These are phyloP conservation scores for Schizosaccharomyces versatilis DNA, from an alignment of 1,139 yeast species.

Conservation along the genomic window DNA sequence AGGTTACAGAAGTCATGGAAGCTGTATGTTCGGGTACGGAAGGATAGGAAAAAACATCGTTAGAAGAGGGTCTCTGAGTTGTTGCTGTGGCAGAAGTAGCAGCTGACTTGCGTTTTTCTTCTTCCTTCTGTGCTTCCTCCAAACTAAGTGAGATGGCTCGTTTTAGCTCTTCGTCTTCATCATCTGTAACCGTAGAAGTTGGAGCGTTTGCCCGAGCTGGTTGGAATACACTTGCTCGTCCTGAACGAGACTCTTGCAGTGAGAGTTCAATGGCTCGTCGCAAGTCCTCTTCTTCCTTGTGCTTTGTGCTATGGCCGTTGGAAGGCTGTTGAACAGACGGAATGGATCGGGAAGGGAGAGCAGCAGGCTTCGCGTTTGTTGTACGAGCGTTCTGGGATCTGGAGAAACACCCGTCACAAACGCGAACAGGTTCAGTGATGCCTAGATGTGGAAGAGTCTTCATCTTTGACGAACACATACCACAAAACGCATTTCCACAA, in stretches of 20 bases:
- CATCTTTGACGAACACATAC: conserved; percentile 51
- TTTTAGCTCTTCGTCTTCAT: conserved; percentile 72
- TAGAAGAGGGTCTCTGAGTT: conserved; percentile 1
- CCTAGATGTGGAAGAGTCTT: conserved; percentile 66
- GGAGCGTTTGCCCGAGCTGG: conserved; percentile 10
- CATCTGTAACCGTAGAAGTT: conserved; percentile 24
- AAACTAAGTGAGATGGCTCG: conserved; percentile 93
- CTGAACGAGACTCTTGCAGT: conserved; percentile 32
- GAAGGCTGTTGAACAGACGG: conserved; percentile 12
- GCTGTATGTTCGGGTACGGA: not conserved
- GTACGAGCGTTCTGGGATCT: not conserved
- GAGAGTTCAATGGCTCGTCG: conserved; percentile 61
- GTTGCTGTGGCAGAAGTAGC: conserved; percentile 6
- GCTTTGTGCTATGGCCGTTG: conserved; percentile 11
- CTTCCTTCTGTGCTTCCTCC: conserved; percentile 36
- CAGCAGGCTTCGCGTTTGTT: no score
- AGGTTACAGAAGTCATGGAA: not conserved
- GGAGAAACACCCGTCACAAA: conserved; percentile 64
- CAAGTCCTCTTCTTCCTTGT: conserved; percentile 37
- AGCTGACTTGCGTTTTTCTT: not conserved
- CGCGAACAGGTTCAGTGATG: conserved; percentile 70
- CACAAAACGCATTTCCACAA: conserved; percentile 89
- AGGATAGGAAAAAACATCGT: conserved; percentile 4
- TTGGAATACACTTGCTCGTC: conserved; percentile 4
- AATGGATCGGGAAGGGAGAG: no score